phyloP scores from a whole-genome alignment of 2,329 filamentous ascomycete genomes.

The Colletotrichum orbiculare region DNA sequence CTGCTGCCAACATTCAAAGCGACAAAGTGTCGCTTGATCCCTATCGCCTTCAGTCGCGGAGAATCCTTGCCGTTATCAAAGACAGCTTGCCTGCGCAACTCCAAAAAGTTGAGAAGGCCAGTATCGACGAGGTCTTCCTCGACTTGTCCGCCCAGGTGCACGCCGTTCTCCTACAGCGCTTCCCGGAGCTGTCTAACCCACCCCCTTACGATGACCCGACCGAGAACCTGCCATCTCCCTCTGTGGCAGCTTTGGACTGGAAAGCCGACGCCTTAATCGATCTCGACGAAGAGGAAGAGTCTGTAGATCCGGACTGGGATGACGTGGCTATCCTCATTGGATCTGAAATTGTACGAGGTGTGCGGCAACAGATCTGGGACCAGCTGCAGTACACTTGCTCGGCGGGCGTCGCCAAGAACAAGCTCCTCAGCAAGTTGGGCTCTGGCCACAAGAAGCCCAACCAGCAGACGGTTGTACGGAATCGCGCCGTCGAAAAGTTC shows the following conservation, averaged over 20 bases:
- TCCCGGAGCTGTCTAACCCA: slow-evolving; percentile 75
- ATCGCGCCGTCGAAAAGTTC: slow-evolving; percentile 83
- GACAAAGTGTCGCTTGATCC: slow-evolving; percentile 96
- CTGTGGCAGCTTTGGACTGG: slow-evolving; percentile 81
- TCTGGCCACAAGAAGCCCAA: slow-evolving; percentile 94
- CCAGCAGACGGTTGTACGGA: slow-evolving; percentile 91
- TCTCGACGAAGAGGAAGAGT: slow-evolving; percentile 79
- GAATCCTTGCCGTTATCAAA: slow-evolving; percentile 83
- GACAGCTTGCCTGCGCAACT: slow-evolving; percentile 72
- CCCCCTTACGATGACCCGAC: slow-evolving; percentile 79
- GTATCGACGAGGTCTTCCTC: slow-evolving; percentile 95
- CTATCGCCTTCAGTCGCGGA: slow-evolving; percentile 86
- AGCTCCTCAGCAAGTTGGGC: slow-evolving; percentile 94
- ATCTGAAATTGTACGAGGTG: slow-evolving; percentile 85
- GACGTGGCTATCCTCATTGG: slow-evolving; percentile 89
- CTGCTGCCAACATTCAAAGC: slow-evolving; percentile 80
- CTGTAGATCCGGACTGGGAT: slow-evolving; percentile 93
- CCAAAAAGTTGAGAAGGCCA: slow-evolving; percentile 89
- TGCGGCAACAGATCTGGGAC: slow-evolving; percentile 76
- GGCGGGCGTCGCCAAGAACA: slow-evolving; percentile 88
- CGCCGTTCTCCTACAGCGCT: slow-evolving; percentile 77
- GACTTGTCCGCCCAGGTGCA: slow-evolving; percentile 90
- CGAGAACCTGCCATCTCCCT: slow-evolving; percentile 77
- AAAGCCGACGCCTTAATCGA: slow-evolving; percentile 84
- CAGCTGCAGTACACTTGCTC: slow-evolving; percentile 90